A percentile compares a stretch with the other conserved stretches of the same genome.
Evolutionary conservation across 768 basidiomycete genomes (phyloP).

Genomic region (Rubroboletus satanas): DNA sequence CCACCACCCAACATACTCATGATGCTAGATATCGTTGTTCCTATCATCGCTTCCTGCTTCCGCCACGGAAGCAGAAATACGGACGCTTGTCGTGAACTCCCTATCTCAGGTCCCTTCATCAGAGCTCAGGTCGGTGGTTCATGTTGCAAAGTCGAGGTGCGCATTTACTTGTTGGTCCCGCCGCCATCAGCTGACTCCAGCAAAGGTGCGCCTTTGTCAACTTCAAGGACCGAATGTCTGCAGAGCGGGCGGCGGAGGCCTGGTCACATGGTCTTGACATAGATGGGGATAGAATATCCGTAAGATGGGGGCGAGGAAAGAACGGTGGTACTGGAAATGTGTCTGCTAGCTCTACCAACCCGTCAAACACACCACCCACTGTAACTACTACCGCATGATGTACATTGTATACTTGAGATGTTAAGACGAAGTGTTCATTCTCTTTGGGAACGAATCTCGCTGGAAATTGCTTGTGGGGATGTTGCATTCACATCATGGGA

Average conservation of each 20-base stretch:
- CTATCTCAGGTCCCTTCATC: conserved; percentile 59
- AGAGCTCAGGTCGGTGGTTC: conserved; percentile 78
- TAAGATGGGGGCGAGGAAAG: conserved; percentile 89
- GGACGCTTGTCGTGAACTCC: conserved; percentile 65
- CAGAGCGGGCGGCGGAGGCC: conserved; percentile 83
- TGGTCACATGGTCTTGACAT: conserved; percentile 92
- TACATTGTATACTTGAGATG: not conserved
- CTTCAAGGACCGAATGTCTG: conserved; percentile 77
- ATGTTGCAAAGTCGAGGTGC: conserved; percentile 76
- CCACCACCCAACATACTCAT: conserved; percentile 1
- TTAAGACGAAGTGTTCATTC: not conserved
- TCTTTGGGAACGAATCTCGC: not conserved
- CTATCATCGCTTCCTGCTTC: conserved; percentile 67
- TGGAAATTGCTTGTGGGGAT: not conserved
- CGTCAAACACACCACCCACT: conserved; percentile 4
- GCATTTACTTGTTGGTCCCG: conserved; percentile 6
- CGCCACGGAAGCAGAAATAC: conserved; percentile 70
- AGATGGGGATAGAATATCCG: conserved; percentile 63
- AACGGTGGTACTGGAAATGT: conserved; percentile 35
- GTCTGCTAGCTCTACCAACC: conserved; percentile 9
- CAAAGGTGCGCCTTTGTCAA: conserved; percentile 91
- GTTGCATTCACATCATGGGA: not conserved
- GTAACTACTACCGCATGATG: conserved; percentile 13
- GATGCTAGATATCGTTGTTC: conserved; percentile 75
- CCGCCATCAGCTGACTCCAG: not conserved